These are phyloP conservation scores for Suhomyces atakaporum DNA, from an alignment of 1,139 yeast genomes.

Conservation along the genomic window DNA sequence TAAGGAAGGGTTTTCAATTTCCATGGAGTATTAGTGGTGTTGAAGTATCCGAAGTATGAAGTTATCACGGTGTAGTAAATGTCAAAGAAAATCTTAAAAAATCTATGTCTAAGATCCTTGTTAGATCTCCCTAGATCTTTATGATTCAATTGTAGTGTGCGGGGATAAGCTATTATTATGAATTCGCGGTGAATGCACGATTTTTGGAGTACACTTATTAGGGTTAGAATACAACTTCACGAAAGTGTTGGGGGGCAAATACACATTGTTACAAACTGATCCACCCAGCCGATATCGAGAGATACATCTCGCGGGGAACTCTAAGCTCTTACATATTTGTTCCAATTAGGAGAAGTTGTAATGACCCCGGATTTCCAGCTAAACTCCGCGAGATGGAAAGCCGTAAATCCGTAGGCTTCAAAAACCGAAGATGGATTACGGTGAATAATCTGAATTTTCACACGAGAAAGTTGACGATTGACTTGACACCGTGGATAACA, in stretches of 20 bases:
- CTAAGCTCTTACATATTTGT: no score
- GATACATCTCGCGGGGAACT: neutral
- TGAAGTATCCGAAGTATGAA: no score
- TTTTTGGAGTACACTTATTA: no score
- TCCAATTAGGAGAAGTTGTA: neutral
- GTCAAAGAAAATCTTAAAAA: neutral
- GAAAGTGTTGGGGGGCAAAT: no score
- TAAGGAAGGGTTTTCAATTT: conserved; percentile 2
- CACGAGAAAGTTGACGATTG: no score
- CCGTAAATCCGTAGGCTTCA: neutral
- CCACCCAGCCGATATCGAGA: no score
- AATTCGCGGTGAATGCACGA: neutral
- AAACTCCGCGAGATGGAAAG: neutral
- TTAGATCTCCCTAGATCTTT: neutral
- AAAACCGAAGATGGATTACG: neutral
- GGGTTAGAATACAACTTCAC: no score
- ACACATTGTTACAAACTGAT: no score
- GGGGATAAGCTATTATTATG: neutral
- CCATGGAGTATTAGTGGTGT: conserved; percentile 1
- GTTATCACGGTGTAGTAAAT: no score
- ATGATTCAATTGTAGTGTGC: neutral
- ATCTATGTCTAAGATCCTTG: neutral
- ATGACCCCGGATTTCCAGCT: neutral
- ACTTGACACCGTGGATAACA: no score
- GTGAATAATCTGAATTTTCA: no score